These are phyloP conservation scores for Aureoboletus auriporus DNA, from an alignment of 768 basidiomycete genomes.

Conservation along the genomic window DNA sequence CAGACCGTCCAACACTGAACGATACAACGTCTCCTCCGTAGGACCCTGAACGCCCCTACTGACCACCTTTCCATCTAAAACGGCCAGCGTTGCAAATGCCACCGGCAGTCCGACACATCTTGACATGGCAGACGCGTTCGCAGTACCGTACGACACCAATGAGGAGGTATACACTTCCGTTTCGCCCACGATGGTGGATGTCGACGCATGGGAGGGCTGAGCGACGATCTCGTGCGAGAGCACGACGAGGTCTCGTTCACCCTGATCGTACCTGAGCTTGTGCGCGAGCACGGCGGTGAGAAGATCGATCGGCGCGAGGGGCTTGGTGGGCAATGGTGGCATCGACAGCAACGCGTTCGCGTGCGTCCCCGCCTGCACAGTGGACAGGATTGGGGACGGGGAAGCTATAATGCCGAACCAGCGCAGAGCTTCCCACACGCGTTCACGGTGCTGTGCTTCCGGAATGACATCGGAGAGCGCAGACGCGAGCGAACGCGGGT, in stretches of 20 bases:
- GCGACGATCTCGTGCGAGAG: slow-evolving; percentile 81
- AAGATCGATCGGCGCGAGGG: slow-evolving; percentile 60
- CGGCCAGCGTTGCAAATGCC: slow-evolving; percentile 71
- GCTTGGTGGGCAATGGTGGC: slow-evolving; percentile 42
- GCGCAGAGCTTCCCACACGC: slow-evolving; percentile 39
- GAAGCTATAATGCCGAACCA: slow-evolving; percentile 29
- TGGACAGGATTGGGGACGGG: not conserved
- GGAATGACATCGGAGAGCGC: slow-evolving; percentile 27
- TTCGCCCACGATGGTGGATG: slow-evolving; percentile 5
- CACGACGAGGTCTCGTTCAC: slow-evolving; percentile 84
- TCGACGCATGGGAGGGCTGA: not conserved
- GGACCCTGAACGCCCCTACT: slow-evolving; percentile 69
- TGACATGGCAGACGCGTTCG: slow-evolving; percentile 78
- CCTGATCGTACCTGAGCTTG: slow-evolving; percentile 61
- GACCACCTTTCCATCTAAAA: slow-evolving; percentile 57
- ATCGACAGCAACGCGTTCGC: not conserved
- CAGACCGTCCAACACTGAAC: slow-evolving; percentile 57
- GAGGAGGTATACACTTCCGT: slow-evolving; percentile 64
- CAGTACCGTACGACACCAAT: slow-evolving; percentile 58
- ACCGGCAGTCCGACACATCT: slow-evolving; percentile 85
- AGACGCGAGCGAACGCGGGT: slow-evolving; percentile 31
- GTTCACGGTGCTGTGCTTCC: slow-evolving; percentile 15
- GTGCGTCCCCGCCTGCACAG: not conserved
- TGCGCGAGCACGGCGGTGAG: slow-evolving; percentile 70
- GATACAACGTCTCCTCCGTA: slow-evolving; percentile 54